Evolutionary conservation across 345 rosid species (phyloP), one percentile per base, ranked within the genome.

Genomic region (Toxicodendron radicans): DNA sequence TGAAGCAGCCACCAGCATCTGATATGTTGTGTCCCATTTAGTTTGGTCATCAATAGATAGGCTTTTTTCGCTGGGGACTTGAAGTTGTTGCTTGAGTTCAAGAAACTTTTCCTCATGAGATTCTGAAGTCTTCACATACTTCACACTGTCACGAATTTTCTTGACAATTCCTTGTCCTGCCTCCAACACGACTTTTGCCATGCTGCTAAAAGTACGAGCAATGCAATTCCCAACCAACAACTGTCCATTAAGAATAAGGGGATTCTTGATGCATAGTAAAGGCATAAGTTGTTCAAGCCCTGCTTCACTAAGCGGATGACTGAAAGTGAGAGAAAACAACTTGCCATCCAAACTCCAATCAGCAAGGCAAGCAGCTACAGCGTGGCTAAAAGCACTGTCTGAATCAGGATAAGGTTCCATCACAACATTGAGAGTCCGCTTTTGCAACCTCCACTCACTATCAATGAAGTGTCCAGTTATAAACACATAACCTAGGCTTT

Each of bases 41-140:
- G 83, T 85, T 79, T 83, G 87, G 61, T 95, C 84, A 71, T 92
- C 97, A n/a, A 95, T 84, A 27, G 78, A 80, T 11, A 91, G 91
- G 71, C 73, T 82, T 81, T 83, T 87, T 32, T 90, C 93, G 17
- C 89, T 91, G 3, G 92, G 97, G 54, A 92, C 95, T 76, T 91
- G 97, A 78, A 95, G 97, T 73, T 91, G 97, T 72, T 88, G 87
- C 84, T 88, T 95, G 64, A 95, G 92, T 82, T 90, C 97, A 60
- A 91, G 64, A 80, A 95, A 95, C 84, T 88, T 95, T 66, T 92
- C 97, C 83, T 91, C 97, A 0, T 87, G 92, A 13, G 92, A 90
- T 64, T 95, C 92, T 14, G 97, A 92, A 20, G 88, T 87, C 83
- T 92, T 90, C 79, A 95, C 97, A 16, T 89, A 86, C 79, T 92